Evolutionary conservation across 768 basidiomycete species (phyloP), one percentile per base, ranked within the genome.

Genomic region (Lactarius sanguifluus): DNA sequence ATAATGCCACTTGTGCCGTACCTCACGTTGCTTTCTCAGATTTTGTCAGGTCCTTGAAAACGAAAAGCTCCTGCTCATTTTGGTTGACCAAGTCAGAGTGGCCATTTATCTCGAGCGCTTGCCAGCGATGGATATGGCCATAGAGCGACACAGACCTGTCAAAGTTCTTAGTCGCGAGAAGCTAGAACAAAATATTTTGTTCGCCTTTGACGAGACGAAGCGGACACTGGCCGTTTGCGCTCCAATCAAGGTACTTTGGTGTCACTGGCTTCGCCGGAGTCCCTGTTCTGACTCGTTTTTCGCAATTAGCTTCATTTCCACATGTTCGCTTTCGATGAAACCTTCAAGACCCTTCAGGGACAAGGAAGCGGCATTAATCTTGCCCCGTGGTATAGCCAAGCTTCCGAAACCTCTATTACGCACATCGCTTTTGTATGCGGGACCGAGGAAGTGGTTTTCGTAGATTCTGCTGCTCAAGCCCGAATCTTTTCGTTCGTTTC

Each of bases 401-500:
- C 71, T 0, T 62, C 71, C 0, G 70, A 65, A 7, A n/a, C 66
- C 1, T 54, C 61, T 5, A 77, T 86, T 16, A 64, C 57, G 2
- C 75, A 76, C 18, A 76, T 79, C 1, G 77, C 79, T 50, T 85
- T 86, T 64, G 76, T 85, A 1, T 74, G 74, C 56, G 83, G 83
- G 6, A 79, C 71, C 38, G 86, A 87, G 67, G 86, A 87, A 62
- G 57, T 87, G 3, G 69, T 83, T 0, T 71, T 87, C 0, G 74
- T 86, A 5, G 86, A 87, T 65, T 77, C 77, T 0, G 68, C 64
- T 3, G 74, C 75, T 0, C 77, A 78, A 18, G 82, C 78, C 1
- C 75, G 86, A 20, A 77, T 87, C n/a, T 86, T 80, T 67, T 87
- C 86, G 1, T 69, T 85, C 56, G 74, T 83, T 2, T 82, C 83